Evolutionary conservation across 306 rosid species (phyloP).

Genomic region (Vigna unguiculata): DNA sequence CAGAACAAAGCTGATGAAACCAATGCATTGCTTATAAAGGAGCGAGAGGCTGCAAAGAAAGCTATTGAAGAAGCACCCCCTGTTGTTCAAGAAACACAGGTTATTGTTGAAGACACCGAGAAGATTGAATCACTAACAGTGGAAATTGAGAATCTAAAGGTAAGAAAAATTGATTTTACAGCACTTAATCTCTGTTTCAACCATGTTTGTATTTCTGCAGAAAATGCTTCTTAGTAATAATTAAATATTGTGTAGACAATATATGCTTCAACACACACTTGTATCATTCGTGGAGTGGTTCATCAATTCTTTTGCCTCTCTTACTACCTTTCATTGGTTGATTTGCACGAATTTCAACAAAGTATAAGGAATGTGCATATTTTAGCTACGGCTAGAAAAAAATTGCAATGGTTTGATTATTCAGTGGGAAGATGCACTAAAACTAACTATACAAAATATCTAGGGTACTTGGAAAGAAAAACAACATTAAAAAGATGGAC

Average conservation of each 20-base stretch:
- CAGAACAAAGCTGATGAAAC: constrained; percentile 71
- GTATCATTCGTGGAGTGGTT: constrained; percentile 22
- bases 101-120: constrained; percentile 77
- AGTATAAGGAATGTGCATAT: constrained; percentile 13
- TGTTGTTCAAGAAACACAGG: constrained; percentile 76
- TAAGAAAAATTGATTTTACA: constrained; percentile 47
- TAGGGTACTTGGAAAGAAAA: not conserved
- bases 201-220: constrained; percentile 37
- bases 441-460: not conserved
- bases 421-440: not conserved
- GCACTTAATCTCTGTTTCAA: constrained; percentile 33
- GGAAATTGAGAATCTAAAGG: constrained; percentile 78
- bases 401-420: constrained; percentile 7
- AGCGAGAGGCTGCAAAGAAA: constrained; percentile 72
- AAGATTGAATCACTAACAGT: constrained; percentile 71
- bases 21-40: constrained; percentile 67
- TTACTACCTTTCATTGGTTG: constrained; percentile 35
- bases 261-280: constrained; percentile 24
- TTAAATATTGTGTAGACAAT: constrained; percentile 38
- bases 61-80: constrained; percentile 79
- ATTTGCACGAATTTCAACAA: constrained; percentile 26
- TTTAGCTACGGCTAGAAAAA: constrained; percentile 15
- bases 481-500: not conserved
- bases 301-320: constrained; percentile 6
- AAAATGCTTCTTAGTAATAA: constrained; percentile 1